Base-by-base conservation (phyloP, 2,329 filamentous ascomycete genomes). In the Penicillium concentricum region DNA sequence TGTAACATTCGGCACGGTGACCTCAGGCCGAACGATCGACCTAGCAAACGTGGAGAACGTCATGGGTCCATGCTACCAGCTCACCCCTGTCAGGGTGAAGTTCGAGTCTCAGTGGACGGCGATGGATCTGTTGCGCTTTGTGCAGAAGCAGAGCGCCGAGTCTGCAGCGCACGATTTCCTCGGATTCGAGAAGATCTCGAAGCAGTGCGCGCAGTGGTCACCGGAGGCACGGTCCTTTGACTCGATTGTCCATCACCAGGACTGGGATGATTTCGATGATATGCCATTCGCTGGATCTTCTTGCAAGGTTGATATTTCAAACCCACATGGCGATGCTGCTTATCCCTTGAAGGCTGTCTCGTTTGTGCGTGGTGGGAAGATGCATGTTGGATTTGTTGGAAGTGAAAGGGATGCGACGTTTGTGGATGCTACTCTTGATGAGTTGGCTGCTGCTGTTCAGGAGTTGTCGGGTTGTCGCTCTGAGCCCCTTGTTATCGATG, bases 1-100 rank as follows among this genome's bases (percentile, higher is more conserved):
- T 63, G 80, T 88, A 26, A 78, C 82, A 10, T 88, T 88, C 61
- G 85, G 85, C 44, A 81, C 84, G 61, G 84, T 88, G 1, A 84
- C 85, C 5, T 84, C 81, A 32, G 86, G 86, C 0, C 82, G 86
- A 50, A 83, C 82, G 65, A 79, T 84, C 38, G 81, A 82, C 59
- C 72, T 85, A 0, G 68, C 76, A 22, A 76, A 77, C 56, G 78
- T 79, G 12, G 82, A 85, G 57, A 73, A 77, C 51, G 80, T 88
- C 53, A 76, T 82, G 28, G 86, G 86, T 0, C 86, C 86, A 0
- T 86, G 83, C 57, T 87, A 72, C 51, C 69, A 71, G 42, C 57
- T 72, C 68, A 80, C 85, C 0, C 86, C 86, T 0, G 76, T 87
- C 34, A 79, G 86, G 26, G 79, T 88, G 4, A 70, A 69, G 26